Percentiles rank a stretch among this genome's conserved stretches.
Conservation (phyloP, 495 filamentous ascomycete genomes). For the Xylaria telfairii region DNA sequence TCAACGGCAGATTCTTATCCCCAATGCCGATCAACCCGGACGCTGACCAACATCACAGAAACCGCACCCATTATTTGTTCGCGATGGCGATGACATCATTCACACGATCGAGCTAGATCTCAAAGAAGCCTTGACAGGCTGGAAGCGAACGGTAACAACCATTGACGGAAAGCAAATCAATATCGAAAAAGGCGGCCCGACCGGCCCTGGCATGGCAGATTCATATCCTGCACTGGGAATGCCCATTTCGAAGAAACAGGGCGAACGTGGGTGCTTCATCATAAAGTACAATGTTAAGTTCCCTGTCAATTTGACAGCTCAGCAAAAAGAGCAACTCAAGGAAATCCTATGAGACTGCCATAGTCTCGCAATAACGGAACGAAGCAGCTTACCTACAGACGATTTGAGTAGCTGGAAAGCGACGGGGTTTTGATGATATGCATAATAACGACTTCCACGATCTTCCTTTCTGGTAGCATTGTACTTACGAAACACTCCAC, state of each 20-base stretch:
- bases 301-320: slow-evolving; percentile 72
- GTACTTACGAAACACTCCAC: background rate
- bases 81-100: slow-evolving; percentile 84
- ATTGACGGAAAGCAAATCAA: slow-evolving; percentile 87
- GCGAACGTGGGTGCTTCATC: slow-evolving; percentile 78
- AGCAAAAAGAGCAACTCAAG: slow-evolving; percentile 79
- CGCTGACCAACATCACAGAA: slow-evolving; percentile 61
- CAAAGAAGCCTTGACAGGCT: slow-evolving; percentile 97
- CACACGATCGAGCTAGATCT: slow-evolving; percentile 78
- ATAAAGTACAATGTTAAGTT: slow-evolving; percentile 92
- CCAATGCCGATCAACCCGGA: slow-evolving; percentile 8
- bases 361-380: background rate
- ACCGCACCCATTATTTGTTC: slow-evolving; percentile 79
- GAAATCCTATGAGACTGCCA: slow-evolving; percentile 65
- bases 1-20: background rate
- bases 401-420: background rate
- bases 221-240: slow-evolving; percentile 86
- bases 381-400: background rate
- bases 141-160: slow-evolving; percentile 87
- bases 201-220: slow-evolving; percentile 79
- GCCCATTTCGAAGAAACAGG: slow-evolving; percentile 88
- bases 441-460: slow-evolving; percentile 14
- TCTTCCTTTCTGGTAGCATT: slow-evolving; percentile 12
- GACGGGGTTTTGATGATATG: background rate
- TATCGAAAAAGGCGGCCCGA: slow-evolving; percentile 80